Evolutionary conservation across 108 stramenopile species (phyloP).

Genomic region (Schizochytrium sp.): DNA sequence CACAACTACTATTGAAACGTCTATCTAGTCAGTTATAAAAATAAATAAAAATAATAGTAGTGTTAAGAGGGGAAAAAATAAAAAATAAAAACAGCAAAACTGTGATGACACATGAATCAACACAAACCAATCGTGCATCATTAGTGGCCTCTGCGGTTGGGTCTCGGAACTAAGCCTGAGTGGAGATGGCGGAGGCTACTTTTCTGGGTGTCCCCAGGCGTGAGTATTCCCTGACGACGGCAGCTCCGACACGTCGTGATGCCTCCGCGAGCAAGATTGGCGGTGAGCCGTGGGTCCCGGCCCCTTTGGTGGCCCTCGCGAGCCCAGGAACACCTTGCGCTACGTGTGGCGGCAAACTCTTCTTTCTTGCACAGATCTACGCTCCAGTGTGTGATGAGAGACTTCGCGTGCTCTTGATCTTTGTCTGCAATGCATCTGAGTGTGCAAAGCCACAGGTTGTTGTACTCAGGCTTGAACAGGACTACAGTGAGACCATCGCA

Average conservation of each 20-base stretch:
- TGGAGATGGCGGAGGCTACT: background rate
- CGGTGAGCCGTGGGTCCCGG: conserved; percentile 8
- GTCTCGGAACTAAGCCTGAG: no score
- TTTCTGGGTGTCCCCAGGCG: background rate
- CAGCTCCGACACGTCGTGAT: background rate
- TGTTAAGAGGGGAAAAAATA: no score
- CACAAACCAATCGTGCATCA: no score
- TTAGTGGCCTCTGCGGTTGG: no score
- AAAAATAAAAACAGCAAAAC: no score
- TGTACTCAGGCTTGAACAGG: background rate
- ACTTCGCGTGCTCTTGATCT: background rate
- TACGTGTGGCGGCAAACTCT: background rate
- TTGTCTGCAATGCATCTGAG: background rate
- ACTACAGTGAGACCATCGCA: background rate
- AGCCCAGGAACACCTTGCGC: background rate
- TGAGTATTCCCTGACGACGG: background rate
- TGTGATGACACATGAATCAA: no score
- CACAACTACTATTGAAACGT: no score
- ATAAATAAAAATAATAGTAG: no score
- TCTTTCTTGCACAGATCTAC: conserved; percentile 16
- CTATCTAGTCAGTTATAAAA: no score
- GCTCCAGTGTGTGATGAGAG: background rate
- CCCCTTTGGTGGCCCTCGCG: background rate
- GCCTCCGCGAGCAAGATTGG: conserved; percentile 27
- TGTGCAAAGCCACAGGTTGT: background rate